These are phyloP conservation scores for Pisolithus tinctorius DNA, from an alignment of 768 basidiomycete species.

Conservation along the genomic window DNA sequence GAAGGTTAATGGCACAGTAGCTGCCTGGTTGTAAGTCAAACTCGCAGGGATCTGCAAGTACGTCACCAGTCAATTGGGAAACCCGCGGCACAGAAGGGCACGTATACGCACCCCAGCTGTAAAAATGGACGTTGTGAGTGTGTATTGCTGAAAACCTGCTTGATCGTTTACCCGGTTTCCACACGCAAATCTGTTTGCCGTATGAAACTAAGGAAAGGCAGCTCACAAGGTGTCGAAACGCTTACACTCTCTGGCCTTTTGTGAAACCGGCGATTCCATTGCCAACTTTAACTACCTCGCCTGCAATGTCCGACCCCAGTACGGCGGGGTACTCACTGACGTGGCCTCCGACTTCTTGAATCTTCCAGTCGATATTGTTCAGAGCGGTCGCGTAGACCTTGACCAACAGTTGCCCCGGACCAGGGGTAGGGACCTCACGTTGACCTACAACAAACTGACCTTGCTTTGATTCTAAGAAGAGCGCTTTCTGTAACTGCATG, in stretches of 20 bases:
- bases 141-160: slow-evolving; percentile 37
- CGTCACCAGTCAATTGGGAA: slow-evolving; percentile 2
- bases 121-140: slow-evolving; percentile 25
- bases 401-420: slow-evolving; percentile 35
- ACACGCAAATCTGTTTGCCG: slow-evolving; percentile 23
- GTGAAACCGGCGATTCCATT: slow-evolving; percentile 26
- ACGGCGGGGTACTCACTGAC: slow-evolving; percentile 30
- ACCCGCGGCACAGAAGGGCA: not conserved
- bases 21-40: slow-evolving; percentile 38
- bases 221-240: not conserved
- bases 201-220: not conserved
- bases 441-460: slow-evolving; percentile 25
- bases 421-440: slow-evolving; percentile 26
- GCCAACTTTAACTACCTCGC: slow-evolving; percentile 34
- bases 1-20: slow-evolving; percentile 41
- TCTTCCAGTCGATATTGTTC: slow-evolving; percentile 41
- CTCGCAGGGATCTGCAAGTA: slow-evolving; percentile 36
- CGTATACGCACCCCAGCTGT: slow-evolving; percentile 29
- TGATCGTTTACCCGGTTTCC: slow-evolving; percentile 23
- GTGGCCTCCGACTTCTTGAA: slow-evolving; percentile 26
- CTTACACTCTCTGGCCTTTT: slow-evolving; percentile 37
- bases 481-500: slow-evolving; percentile 14
- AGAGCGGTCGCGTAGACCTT: slow-evolving; percentile 33
- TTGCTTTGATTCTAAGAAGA: slow-evolving; percentile 20
- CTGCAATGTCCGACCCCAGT: slow-evolving; percentile 31